phyloP scores from a whole-genome alignment of 306 rosid genomes.

The Hylodesmum podocarpum region DNA sequence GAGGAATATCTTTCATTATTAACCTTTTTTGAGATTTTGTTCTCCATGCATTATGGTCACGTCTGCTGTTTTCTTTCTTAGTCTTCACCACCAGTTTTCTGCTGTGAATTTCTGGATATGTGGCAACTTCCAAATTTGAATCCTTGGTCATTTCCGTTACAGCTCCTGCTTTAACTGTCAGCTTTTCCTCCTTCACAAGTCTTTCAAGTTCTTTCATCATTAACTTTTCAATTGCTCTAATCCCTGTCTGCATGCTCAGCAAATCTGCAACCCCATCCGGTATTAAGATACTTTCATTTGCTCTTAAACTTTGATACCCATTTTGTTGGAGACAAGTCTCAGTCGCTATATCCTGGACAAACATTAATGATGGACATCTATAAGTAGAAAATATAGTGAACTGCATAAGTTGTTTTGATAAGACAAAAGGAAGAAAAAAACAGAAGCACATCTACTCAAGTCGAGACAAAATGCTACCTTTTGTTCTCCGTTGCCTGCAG shows the following conservation, averaged over 20 bases:
- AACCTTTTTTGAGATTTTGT: slow-evolving; percentile 47
- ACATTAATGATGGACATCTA: slow-evolving; percentile 23
- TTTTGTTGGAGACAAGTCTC: slow-evolving; percentile 37
- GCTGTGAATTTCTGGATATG: slow-evolving; percentile 28
- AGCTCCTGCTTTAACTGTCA: slow-evolving; percentile 22
- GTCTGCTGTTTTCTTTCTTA: slow-evolving; percentile 22
- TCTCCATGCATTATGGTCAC: slow-evolving; percentile 35
- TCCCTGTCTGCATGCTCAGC: slow-evolving; percentile 60
- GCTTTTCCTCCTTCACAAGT: slow-evolving; percentile 36
- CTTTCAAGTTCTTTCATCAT: slow-evolving; percentile 60
- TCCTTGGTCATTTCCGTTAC: slow-evolving; percentile 26
- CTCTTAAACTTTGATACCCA: slow-evolving; percentile 36
- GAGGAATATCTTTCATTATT: slow-evolving; percentile 79
- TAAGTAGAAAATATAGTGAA: slow-evolving; percentile 5
- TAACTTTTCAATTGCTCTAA: slow-evolving; percentile 53
- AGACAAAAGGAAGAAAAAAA: neutral
- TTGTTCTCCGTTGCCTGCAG: slow-evolving; percentile 29
- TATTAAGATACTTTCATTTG: slow-evolving; percentile 23
- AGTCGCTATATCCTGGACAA: slow-evolving; percentile 48
- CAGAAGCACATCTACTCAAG: neutral
- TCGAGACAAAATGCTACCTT: slow-evolving; percentile 52
- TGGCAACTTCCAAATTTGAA: slow-evolving; percentile 20
- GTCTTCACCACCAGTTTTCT: slow-evolving; percentile 39
- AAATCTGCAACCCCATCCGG: slow-evolving; percentile 62
- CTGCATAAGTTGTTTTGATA: slow-evolving; percentile 21